Evolutionary conservation across 2,329 filamentous ascomycete genomes (phyloP).

Genomic region (Epichloe uncinata): DNA sequence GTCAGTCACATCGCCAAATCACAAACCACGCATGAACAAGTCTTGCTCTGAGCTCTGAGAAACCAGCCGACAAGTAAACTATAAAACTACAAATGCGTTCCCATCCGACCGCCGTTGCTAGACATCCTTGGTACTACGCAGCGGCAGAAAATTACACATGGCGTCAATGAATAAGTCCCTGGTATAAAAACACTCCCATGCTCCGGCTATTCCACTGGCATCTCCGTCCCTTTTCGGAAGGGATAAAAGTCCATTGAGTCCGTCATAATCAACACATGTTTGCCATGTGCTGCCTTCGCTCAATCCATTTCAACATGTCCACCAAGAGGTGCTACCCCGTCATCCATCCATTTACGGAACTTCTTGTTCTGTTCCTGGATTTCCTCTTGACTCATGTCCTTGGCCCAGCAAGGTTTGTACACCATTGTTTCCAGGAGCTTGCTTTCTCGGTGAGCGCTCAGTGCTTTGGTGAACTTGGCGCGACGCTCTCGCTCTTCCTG

Average conservation of each 20-base stretch:
- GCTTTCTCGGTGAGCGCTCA: slow-evolving; percentile 49
- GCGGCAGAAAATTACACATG: neutral
- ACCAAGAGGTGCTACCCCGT: slow-evolving; percentile 26
- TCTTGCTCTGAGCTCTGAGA: neutral
- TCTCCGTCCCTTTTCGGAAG: neutral
- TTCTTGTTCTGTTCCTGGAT: slow-evolving; percentile 62
- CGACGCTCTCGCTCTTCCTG: slow-evolving; percentile 47
- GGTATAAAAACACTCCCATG: slow-evolving; percentile 4
- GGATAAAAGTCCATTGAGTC: neutral
- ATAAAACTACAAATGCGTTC: neutral
- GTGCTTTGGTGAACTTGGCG: slow-evolving; percentile 37
- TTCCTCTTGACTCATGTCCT: slow-evolving; percentile 65
- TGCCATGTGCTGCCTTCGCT: neutral
- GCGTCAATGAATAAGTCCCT: slow-evolving; percentile 2
- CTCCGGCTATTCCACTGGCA: slow-evolving; percentile 1
- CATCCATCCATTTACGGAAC: slow-evolving; percentile 39
- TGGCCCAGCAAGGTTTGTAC: slow-evolving; percentile 67
- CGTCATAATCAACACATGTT: neutral
- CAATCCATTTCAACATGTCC: slow-evolving; percentile 4
- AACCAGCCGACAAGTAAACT: neutral
- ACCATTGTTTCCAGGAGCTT: slow-evolving; percentile 70
- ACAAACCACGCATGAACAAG: neutral
- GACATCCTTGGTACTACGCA: neutral
- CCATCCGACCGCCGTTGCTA: neutral
- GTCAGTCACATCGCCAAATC: neutral